Evolutionary conservation across 495 filamentous ascomycete species (phyloP).

Genomic region (Penicillium macrosclerotiorum): DNA sequence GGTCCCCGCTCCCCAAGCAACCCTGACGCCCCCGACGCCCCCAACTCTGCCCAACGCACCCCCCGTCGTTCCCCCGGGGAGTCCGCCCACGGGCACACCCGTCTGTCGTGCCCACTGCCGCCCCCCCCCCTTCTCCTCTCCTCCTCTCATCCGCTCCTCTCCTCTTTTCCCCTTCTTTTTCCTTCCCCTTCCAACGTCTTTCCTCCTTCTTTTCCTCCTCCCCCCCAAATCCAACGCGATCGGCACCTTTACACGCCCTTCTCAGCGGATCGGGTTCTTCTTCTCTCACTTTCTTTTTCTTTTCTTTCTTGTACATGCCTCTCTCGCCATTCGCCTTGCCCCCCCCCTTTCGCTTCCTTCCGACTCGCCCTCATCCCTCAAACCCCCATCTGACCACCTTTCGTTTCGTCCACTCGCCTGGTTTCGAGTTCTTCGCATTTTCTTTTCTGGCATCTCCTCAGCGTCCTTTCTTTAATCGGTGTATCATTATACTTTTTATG

Average conservation of each 20-base stretch:
- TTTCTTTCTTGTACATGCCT: constrained; percentile 40
- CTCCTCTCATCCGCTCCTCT: constrained; percentile 2
- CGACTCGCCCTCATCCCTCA: constrained; percentile 5
- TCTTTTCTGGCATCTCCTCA: constrained; percentile 26
- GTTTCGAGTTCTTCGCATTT: constrained; percentile 39
- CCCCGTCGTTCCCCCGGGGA: no score
- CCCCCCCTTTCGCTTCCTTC: constrained; percentile 17
- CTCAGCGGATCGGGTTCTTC: constrained; percentile 28
- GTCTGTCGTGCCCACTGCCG: no score
- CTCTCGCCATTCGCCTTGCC: constrained; percentile 18
- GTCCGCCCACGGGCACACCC: no score
- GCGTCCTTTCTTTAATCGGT: constrained; percentile 27
- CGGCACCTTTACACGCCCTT: constrained; percentile 30
- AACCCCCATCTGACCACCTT: constrained; percentile 31
- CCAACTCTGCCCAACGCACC: no score
- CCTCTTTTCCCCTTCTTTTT: constrained; percentile 10
- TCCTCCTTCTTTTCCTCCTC: constrained; percentile 18
- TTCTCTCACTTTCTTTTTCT: constrained; percentile 17
- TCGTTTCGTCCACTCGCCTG: constrained; percentile 36
- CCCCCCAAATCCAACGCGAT: constrained; percentile 20
- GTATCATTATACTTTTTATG: constrained; percentile 40
- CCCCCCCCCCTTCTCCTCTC: neutral
- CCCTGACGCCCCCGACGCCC: no score
- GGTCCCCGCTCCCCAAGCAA: no score
- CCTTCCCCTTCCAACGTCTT: constrained; percentile 13